phyloP scores from a whole-genome alignment of 306 rosid species.

The Corylus avellana region DNA sequence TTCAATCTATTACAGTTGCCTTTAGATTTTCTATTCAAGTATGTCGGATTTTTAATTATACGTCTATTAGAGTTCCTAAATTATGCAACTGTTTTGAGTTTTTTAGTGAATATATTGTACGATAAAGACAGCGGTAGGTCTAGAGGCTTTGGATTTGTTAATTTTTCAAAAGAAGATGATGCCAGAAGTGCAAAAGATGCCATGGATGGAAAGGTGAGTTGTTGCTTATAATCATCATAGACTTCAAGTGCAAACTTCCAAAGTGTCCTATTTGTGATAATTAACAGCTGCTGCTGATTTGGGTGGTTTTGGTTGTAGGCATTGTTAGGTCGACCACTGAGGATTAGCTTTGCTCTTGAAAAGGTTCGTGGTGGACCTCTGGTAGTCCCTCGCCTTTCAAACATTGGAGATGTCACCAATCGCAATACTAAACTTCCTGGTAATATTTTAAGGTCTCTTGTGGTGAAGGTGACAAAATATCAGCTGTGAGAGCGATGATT shows the following conservation, averaged over 20 bases:
- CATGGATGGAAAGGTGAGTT: conserved; percentile 88
- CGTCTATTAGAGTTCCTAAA: conserved; percentile 9
- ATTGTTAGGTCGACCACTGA: conserved; percentile 76
- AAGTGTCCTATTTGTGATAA: neutral
- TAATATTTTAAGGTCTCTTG: neutral
- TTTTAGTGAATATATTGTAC: conserved; percentile 67
- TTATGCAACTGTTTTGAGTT: conserved; percentile 2
- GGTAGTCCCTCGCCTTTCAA: conserved; percentile 71
- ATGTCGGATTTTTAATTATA: conserved; percentile 4
- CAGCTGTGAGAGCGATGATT: neutral
- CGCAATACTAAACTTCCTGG: conserved; percentile 19
- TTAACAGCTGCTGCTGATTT: conserved; percentile 18
- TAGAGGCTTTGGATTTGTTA: conserved; percentile 90
- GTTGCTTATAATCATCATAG: no score
- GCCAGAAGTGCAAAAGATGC: conserved; percentile 80
- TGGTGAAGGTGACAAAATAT: neutral
- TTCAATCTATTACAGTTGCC: conserved; percentile 10
- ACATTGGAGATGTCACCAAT: conserved; percentile 20
- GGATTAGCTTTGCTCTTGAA: conserved; percentile 73
- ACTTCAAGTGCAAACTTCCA: neutral
- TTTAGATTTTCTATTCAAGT: neutral
- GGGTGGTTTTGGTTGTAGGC: conserved; percentile 56
- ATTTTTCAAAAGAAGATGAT: conserved; percentile 59
- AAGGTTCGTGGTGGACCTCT: conserved; percentile 76
- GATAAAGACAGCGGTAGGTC: conserved; percentile 87